A percentile compares a stretch with the other conserved stretches of the same genome.
These are phyloP conservation scores for Jatropha curcas DNA, from an alignment of 345 rosid genomes.

Conservation along the genomic window DNA sequence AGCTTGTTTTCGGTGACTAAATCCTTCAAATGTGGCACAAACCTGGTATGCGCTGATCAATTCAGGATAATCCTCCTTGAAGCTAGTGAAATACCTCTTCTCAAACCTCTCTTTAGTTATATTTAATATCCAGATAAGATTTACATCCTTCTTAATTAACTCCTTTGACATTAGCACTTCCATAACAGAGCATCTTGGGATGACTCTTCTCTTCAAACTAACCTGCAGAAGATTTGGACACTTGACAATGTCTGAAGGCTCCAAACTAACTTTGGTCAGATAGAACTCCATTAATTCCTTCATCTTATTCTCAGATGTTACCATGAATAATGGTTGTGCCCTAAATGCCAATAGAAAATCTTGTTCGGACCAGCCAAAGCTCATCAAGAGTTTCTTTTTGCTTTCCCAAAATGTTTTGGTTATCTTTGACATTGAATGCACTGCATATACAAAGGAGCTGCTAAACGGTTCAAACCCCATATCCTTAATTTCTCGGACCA, in stretches of 20 bases:
- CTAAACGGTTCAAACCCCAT: constrained; percentile 28
- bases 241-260: constrained; percentile 23
- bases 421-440: constrained; percentile 2
- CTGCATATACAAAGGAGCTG: constrained; percentile 16
- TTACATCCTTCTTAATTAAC: constrained; percentile 3
- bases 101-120: constrained; percentile 8
- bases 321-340: constrained; percentile 23
- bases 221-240: constrained; percentile 28
- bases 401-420: constrained; percentile 17
- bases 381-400: constrained; percentile 25
- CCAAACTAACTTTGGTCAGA: constrained; percentile 20
- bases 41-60: constrained; percentile 23
- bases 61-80: constrained; percentile 21
- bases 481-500: constrained; percentile 14
- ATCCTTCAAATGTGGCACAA: background rate
- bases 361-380: constrained; percentile 36
- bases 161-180: constrained; percentile 27
- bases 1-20: background rate
- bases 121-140: background rate
- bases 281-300: constrained; percentile 27
- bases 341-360: constrained; percentile 31
- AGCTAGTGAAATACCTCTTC: constrained; percentile 16
- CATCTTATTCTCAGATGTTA: constrained; percentile 26
- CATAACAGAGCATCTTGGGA: constrained; percentile 32
- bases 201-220: constrained; percentile 28